Base-by-base conservation (phyloP, 208 protist genomes). In the Strigomonas culicis region DNA sequence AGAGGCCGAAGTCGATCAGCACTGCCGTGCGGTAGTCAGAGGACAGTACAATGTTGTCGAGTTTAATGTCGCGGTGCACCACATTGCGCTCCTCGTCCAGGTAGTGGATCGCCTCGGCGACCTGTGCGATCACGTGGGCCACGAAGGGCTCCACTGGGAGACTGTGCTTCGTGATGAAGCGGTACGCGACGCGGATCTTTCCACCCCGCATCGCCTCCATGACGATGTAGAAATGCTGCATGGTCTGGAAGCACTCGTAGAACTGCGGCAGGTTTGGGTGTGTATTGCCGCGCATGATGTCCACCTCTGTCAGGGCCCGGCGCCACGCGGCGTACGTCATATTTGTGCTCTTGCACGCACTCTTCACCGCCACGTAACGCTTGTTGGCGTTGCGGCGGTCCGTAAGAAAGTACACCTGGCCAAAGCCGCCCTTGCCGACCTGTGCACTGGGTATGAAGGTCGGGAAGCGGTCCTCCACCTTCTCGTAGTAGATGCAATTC, bases 1-100 rank as follows among this genome's bases (percentile, higher is more conserved):
- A 83, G 58, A 94, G 65, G 13, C 90, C 87, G 71, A 96, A 93
- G 66, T 96, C 90, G 53, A 96, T 93, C 46, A 96, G 73, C 68
- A 88, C 86, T 28, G 72, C 78, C 24, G 56, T 64, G 31, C 47
- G 65, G 74, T 77, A 90, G 61, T 96, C 86, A 2, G 60, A 64
- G 34, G 66, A 80, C 36, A 96, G 59, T 25, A 92, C 79, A 57
- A 96, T 94, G 63, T 96, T 96, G 47, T 93, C 86, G 39, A 79
- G 70, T 63, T 96, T 96, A 25, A 96, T 83, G 66, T 96, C 90
- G 32, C 86, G 80, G 59, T 96, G 90, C 15, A 94, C 77, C 36
- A 94, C 75, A 62, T 65, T 60, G 21, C 79, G 70, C 28, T 70
- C 61, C 27, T 57, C 61, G 72, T 92, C 89, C 21, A 96, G 68